Conservation (phyloP, 2,329 filamentous ascomycete species). For the Alternaria atra region DNA sequence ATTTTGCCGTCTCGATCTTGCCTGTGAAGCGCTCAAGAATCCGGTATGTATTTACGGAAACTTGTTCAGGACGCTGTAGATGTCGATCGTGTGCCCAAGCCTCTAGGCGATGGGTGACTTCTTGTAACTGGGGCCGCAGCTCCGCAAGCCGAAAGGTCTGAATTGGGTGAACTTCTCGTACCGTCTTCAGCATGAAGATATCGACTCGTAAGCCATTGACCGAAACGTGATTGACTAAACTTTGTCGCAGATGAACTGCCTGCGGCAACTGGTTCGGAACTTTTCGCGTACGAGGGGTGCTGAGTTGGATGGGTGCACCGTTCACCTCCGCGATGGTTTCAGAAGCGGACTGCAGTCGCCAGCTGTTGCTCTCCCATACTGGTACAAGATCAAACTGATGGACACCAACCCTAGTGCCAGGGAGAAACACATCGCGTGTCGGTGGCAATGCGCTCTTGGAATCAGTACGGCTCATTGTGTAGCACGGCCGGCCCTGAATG, state of each 20-base stretch:
- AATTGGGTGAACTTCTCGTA: conserved; percentile 5
- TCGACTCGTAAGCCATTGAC: conserved; percentile 18
- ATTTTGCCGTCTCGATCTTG: conserved; percentile 18
- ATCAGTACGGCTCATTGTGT: conserved; percentile 15
- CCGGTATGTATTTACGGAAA: conserved; percentile 16
- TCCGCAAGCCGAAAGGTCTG: neutral
- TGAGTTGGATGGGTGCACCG: conserved; percentile 19
- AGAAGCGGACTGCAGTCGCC: conserved; percentile 19
- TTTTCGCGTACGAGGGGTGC: conserved; percentile 10
- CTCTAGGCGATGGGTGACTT: conserved; percentile 14
- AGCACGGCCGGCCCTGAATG: conserved; percentile 6
- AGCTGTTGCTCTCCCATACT: conserved; percentile 10
- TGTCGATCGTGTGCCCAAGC: conserved; percentile 17
- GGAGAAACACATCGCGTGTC: conserved; percentile 26
- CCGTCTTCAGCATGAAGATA: conserved; percentile 24
- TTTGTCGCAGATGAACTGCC: conserved; percentile 17
- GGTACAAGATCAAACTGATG: conserved; percentile 18
- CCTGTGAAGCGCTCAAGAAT: conserved; percentile 26
- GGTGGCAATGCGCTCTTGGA: neutral
- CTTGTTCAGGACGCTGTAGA: conserved; percentile 4
- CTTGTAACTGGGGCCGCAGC: conserved; percentile 4
- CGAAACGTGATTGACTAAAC: conserved; percentile 10
- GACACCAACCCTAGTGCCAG: conserved; percentile 9
- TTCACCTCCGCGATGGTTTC: conserved; percentile 21
- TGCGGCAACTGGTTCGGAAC: conserved; percentile 2